A percentile compares a stretch with the other conserved stretches of the same genome.
Conservation (phyloP, 106 monocot genomes). For the Ottelia alismoides region DNA sequence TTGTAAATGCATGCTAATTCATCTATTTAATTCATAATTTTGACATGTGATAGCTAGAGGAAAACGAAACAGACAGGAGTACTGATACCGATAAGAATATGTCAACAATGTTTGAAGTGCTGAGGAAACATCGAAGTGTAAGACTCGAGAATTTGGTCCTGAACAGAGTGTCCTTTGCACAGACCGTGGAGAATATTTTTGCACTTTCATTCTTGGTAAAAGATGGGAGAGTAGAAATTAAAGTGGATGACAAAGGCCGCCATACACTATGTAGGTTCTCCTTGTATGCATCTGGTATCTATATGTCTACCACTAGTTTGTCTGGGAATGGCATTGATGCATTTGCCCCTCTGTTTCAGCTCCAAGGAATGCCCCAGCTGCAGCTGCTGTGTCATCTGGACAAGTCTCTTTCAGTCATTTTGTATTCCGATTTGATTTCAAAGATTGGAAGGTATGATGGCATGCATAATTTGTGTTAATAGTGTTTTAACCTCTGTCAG, state of each 20-base stretch:
- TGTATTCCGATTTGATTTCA: conserved; percentile 85
- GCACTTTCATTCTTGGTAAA: conserved; percentile 76
- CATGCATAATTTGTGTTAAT: neutral
- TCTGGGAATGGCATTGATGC: neutral
- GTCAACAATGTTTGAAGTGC: conserved; percentile 46
- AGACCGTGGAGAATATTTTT: conserved; percentile 81
- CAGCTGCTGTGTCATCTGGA: conserved; percentile 57
- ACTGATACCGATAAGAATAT: conserved; percentile 73
- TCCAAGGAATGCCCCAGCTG: conserved; percentile 75
- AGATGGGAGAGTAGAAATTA: conserved; percentile 63
- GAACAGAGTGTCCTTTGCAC: conserved; percentile 60
- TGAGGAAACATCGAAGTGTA: conserved; percentile 33
- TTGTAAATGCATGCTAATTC: neutral
- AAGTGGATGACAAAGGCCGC: conserved; percentile 22
- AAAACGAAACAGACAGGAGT: conserved; percentile 20
- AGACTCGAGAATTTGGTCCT: conserved; percentile 50
- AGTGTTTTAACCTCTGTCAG: neutral
- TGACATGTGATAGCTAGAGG: conserved; percentile 23
- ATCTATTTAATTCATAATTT: neutral
- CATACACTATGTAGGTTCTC: conserved; percentile 49
- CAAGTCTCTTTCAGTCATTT: conserved; percentile 74
- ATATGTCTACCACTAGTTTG: neutral
- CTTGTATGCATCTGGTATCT: neutral
- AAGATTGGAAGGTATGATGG: conserved; percentile 76
- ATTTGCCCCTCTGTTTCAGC: conserved; percentile 13